Percentiles rank a stretch among this genome's conserved stretches.
Evolutionary conservation across 371 early-diverging fungal genomes (phyloP).

Genomic region (Mucor circinelloides): DNA sequence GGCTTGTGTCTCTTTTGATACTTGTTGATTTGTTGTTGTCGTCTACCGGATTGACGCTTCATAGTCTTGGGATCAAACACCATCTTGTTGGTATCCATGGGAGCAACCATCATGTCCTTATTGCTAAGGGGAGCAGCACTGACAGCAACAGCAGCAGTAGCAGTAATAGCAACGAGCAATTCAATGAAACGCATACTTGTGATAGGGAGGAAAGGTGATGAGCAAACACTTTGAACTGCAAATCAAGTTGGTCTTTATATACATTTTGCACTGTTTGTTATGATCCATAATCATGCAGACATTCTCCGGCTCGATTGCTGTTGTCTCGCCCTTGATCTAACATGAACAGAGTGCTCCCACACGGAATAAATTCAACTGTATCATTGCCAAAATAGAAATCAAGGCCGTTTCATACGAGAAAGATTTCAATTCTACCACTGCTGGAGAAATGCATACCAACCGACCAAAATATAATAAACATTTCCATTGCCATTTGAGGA

Average conservation of each 20-base stretch:
- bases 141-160: not conserved
- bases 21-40: not conserved
- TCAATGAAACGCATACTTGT: not conserved
- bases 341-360: not conserved
- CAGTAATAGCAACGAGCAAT: not conserved
- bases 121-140: not conserved
- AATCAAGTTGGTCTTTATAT: not conserved
- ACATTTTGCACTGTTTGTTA: not conserved
- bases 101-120: not conserved
- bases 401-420: not conserved
- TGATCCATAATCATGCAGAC: not conserved
- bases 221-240: not conserved
- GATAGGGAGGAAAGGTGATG: not conserved
- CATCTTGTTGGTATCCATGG: not conserved
- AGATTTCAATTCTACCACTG: not conserved
- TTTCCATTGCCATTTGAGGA: not conserved
- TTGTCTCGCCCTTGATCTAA: not conserved
- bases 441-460: not conserved
- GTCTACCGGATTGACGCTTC: not conserved
- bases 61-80: conserved; percentile 1
- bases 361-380: not conserved
- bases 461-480: not conserved
- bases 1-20: conserved; percentile 3
- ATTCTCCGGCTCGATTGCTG: not conserved
- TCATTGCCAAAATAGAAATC: not conserved